Base-by-base conservation (phyloP, 1,284 basidiomycete genomes). In the Heterobasidion occidentale region DNA sequence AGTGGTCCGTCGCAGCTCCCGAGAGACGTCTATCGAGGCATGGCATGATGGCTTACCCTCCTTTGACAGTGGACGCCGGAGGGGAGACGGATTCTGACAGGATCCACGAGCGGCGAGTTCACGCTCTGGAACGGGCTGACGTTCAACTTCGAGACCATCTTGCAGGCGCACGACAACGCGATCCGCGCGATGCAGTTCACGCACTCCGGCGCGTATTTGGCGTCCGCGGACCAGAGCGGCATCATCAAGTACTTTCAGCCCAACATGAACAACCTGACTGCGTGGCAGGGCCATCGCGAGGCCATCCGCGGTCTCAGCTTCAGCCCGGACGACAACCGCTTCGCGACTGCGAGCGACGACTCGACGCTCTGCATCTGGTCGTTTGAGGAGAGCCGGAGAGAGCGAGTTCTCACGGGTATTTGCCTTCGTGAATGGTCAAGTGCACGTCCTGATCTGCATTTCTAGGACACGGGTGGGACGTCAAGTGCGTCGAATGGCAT, bases 91-190 rank as follows among this genome's bases (percentile, higher is more conserved):
- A 78, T 98, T 34, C 74, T 99, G 48, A 99, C 97, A 0, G 96
- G 96, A 27, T 95, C 94, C 15, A 94, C 94, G 34, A 94, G 90
- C 62, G 97, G 97, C 55, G 96, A 99, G 72, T 98, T 99, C 71
- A 98, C 96, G 0, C 81, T 99, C 6, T 99, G 97, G 96, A 99
- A 99, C 66, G 96, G 95, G 17, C 78, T 97, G 36, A 98, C 96
- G 0, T 99, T 98, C 84, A 98, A 99, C 75, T 99, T 99, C 70
- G 96, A 99, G 71, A 98, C 96, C 0, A 98, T 99, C 65, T 82
- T 98, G 46, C 95, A 98, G 73, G 96, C 95, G 0, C 97, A 99
- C 73, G 96, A 99, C 69, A 88, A 88, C 9, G 90, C 94, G 19
- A 92, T 99, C 58, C 91, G 95, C 42, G 83, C 92, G 0, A 84